These are phyloP conservation scores for Jaltomata sinuosa DNA, from an alignment of 257 asterid genomes.

Conservation along the genomic window DNA sequence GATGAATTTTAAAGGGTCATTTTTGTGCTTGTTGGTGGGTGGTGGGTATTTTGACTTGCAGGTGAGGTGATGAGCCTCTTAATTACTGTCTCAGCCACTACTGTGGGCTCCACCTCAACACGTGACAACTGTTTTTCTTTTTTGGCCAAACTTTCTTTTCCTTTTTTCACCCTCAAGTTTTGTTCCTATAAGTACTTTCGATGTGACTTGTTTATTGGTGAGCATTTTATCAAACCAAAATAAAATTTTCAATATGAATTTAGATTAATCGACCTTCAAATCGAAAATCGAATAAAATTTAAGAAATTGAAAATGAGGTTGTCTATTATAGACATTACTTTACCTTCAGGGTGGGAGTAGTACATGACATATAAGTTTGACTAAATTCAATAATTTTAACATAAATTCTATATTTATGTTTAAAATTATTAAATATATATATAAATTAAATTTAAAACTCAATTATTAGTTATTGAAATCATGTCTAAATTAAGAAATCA, in stretches of 20 bases:
- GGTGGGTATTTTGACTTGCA: constrained; percentile 15
- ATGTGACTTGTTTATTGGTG: neutral
- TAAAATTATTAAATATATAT: neutral
- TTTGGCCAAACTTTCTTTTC: neutral
- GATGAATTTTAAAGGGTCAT: neutral
- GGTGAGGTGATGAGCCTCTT: neutral
- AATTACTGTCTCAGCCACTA: constrained; percentile 26
- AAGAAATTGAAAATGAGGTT: no score
- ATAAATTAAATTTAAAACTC: no score
- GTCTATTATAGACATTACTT: neutral
- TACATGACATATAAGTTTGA: neutral
- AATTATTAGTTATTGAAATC: no score
- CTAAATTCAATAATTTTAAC: neutral
- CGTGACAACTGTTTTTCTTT: constrained; percentile 17
- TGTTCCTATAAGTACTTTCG: neutral
- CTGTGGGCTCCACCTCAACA: constrained; percentile 10
- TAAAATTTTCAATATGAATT: no score
- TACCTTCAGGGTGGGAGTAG: neutral
- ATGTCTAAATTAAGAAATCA: no score
- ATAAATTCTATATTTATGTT: neutral
- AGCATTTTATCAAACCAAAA: neutral
- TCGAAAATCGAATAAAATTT: no score
- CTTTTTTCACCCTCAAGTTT: neutral
- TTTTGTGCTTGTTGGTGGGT: neutral
- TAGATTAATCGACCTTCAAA: no score